Base-by-base conservation (phyloP, 192 early-diverging fungal species). In the Coemansia sp. region DNA sequence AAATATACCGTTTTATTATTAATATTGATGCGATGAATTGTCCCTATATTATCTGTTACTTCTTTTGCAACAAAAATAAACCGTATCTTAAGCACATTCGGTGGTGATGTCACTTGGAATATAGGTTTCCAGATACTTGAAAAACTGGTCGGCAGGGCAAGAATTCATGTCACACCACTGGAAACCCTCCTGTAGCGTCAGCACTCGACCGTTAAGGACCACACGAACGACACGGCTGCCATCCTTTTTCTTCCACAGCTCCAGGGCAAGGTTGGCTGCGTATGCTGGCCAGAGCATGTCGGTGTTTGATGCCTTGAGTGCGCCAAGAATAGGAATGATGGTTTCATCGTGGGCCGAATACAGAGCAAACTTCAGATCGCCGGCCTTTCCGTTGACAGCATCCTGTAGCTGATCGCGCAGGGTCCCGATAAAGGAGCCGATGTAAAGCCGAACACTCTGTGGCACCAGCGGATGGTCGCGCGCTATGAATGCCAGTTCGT, bases 281-380 rank as follows among this genome's bases (percentile, higher is more conserved):
- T 84, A 86, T 9, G 83, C 69, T 1, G 83, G 85, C 85, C 85
- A 86, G 11, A 68, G 63, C 59, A 77, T 84, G 40, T 68, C 54
- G 10, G 18, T 38, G 50, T 76, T 63, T 6, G 75, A 66, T 12
- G 65, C 59, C 6, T 63, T 70, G 11, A 85, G 64, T 12, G 68
- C 61, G 7, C 64, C 74, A 7, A 81, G 53, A 15, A 86, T 45
- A 9, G 69, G 67, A 12, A 65, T 47, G 48, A 86, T 26, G 1
- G 85, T 75, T 9, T 71, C 54, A 56, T 84, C 83, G 38, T 81
- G 85, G 1, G 61, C 75, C 8, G 83, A 84, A 56, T 78, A 84
- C 5, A 86, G 21, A 19, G 75, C 71, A 21, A 85, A 75, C 56
- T 63, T 65, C 18, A 64, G 63, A 49, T 57, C 56, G 49, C 45